phyloP scores from a whole-genome alignment of 176 grass and related monocot species.

The Oropetium thomaeum region DNA sequence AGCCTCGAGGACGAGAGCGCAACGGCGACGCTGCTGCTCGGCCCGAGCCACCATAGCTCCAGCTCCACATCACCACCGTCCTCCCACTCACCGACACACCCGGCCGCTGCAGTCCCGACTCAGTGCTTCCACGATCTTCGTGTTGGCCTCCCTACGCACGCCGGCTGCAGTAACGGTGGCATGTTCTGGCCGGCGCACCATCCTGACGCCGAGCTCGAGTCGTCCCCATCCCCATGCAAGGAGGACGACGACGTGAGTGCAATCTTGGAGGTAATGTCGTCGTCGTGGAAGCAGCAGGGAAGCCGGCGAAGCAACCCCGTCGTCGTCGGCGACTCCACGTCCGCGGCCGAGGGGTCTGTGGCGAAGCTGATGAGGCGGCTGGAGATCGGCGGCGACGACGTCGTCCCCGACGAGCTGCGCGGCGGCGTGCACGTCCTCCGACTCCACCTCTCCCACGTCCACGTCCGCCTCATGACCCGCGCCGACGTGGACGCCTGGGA shows the following conservation, averaged over 20 bases:
- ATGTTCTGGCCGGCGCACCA: slow-evolving; percentile 40
- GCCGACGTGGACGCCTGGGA: slow-evolving; percentile 45
- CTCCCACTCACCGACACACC: too few species aligned
- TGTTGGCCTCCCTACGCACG: not conserved
- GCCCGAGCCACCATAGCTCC: not conserved
- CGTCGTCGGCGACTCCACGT: slow-evolving; percentile 54
- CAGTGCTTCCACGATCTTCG: not conserved
- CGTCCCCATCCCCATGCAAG: not conserved
- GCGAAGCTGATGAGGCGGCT: slow-evolving; percentile 42
- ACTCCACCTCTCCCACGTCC: slow-evolving; percentile 48
- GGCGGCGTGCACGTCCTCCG: slow-evolving; percentile 43
- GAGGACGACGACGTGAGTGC: slow-evolving; percentile 44
- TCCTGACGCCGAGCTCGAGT: not conserved
- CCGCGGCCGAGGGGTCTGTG: slow-evolving; percentile 41
- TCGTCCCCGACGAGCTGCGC: slow-evolving; percentile 67
- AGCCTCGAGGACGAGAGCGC: slow-evolving; percentile 59
- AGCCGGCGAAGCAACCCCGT: slow-evolving; percentile 45
- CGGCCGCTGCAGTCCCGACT: not conserved
- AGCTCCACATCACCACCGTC: not conserved
- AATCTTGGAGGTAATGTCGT: slow-evolving; percentile 60
- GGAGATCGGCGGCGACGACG: slow-evolving; percentile 45
- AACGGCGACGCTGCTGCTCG: slow-evolving; percentile 13
- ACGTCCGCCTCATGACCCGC: slow-evolving; percentile 49
- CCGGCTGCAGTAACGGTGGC: not conserved
- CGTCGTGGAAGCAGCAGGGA: slow-evolving; percentile 34